Evolutionary conservation across 2,329 filamentous ascomycete genomes (phyloP), one percentile per base, ranked within the genome.

Genomic region (Clarireedia homoeocarpa): DNA sequence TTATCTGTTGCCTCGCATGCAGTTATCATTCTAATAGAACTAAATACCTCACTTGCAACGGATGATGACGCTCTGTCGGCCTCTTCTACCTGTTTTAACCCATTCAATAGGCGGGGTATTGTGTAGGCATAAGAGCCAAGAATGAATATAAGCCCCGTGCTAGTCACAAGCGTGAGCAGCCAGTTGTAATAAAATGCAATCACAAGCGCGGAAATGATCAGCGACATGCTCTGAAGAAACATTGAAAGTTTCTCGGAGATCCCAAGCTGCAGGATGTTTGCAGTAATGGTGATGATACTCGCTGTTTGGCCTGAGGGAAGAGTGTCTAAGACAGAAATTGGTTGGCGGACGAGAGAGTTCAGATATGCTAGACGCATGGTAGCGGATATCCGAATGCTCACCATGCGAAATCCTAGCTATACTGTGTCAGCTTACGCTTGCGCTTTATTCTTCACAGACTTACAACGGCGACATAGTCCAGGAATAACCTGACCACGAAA

Each of bases 241-340:
- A 75, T 75, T 10, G 79, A 80, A 1, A 85, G 71, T 62, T 82
- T 83, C 66, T 84, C 81, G 0, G 80, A 83, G 40, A 84, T 83
- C 7, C 82, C 82, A 5, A 83, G 71, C 68, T 85, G 82, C 15
- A 85, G 71, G 1, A 75, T 78, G 65, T 84, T 84, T 57, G 80
- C 76, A 0, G 83, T 86, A 61, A 86, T 84, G 30, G 82, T 84
- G 15, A 86, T 84, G 40, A 82, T 84, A 15, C 75, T 74, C 0
- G 82, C 82, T 0, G 81, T 79, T n/a, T 79, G 74, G 1, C 84
- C 84, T 0, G 81, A 73, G 0, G 79, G 76, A 75, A 83, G 80
- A n/a, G 78, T 79, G 68, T 88, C 85, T 50, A 88, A 80, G 42
- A 85, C 82, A 58, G 84, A 81, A 50, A 88, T 79, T 53, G 82